Conservation (phyloP, 2,329 filamentous ascomycete genomes). For the Colletotrichum chrysophilum region DNA sequence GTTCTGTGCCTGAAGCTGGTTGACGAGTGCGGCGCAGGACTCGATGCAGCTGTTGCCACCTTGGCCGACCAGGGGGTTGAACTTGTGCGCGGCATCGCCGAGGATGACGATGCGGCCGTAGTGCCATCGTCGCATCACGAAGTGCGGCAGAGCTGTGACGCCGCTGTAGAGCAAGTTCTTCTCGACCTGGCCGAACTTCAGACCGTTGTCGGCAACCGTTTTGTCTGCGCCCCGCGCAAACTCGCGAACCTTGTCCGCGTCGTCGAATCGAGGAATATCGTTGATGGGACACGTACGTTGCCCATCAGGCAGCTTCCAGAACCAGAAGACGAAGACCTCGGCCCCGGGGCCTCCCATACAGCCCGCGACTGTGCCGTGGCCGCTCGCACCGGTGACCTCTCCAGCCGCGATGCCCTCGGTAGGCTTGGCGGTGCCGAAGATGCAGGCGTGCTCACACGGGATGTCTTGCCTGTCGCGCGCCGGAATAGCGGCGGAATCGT, state of each 20-base stretch:
- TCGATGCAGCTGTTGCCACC: constrained; percentile 34
- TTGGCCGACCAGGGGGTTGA: constrained; percentile 32
- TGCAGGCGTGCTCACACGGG: constrained; percentile 14
- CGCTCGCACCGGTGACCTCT: constrained; percentile 5
- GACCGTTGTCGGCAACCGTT: background rate
- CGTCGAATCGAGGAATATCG: constrained; percentile 3
- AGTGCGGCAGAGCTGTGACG: constrained; percentile 14
- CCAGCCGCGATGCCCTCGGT: background rate
- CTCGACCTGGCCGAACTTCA: background rate
- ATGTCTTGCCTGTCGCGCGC: background rate
- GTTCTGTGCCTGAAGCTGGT: constrained; percentile 19
- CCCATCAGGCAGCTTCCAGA: constrained; percentile 5
- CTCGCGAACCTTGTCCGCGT: constrained; percentile 7
- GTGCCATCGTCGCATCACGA: constrained; percentile 30
- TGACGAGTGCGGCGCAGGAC: constrained; percentile 28
- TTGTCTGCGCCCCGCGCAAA: background rate
- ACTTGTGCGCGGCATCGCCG: constrained; percentile 40
- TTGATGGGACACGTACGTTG: constrained; percentile 6
- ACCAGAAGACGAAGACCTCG: constrained; percentile 11
- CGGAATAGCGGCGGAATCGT: constrained; percentile 8
- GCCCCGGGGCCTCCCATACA: background rate
- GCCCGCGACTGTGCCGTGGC: background rate
- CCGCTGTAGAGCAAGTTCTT: constrained; percentile 9
- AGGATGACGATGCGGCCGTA: constrained; percentile 34
- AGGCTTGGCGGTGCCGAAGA: constrained; percentile 13